Percentiles rank a stretch among this genome's conserved stretches.
These are phyloP conservation scores for Rosa rugosa DNA, from an alignment of 306 rosid species.

Conservation along the genomic window DNA sequence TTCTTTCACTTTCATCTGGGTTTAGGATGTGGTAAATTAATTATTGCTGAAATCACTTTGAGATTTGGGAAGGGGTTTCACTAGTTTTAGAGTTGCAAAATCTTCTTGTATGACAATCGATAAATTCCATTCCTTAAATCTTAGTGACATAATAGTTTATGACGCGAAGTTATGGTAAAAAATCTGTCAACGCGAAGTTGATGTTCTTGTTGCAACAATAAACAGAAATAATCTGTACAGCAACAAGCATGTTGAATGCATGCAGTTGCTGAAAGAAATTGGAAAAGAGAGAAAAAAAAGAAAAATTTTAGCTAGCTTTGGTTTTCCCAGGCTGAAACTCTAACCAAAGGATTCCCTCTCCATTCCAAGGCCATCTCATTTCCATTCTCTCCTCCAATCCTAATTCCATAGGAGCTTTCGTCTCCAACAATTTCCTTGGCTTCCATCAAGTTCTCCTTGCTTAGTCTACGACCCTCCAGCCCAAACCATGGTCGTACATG, in stretches of 20 bases:
- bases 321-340: slow-evolving; percentile 55
- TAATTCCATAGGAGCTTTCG: slow-evolving; percentile 35
- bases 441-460: slow-evolving; percentile 46
- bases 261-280: not conserved
- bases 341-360: slow-evolving; percentile 44
- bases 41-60: not conserved
- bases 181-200: not conserved
- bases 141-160: not conserved
- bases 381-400: slow-evolving; percentile 38
- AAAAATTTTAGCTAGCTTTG: slow-evolving; percentile 10
- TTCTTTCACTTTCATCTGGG: not conserved
- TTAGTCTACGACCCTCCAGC: slow-evolving; percentile 39
- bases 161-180: not conserved
- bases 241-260: not conserved
- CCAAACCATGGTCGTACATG: slow-evolving; percentile 15
- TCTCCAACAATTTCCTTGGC: slow-evolving; percentile 42
- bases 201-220: not conserved
- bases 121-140: no score
- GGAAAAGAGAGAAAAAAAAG: no score
- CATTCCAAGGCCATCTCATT: slow-evolving; percentile 56
- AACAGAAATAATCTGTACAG: slow-evolving; percentile 1
- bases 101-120: no score
- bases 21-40: not conserved
- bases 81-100: not conserved
- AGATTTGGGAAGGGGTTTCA: not conserved